Evolutionary conservation across 345 rosid species (phyloP).

Genomic region (Corchorus olitorius): DNA sequence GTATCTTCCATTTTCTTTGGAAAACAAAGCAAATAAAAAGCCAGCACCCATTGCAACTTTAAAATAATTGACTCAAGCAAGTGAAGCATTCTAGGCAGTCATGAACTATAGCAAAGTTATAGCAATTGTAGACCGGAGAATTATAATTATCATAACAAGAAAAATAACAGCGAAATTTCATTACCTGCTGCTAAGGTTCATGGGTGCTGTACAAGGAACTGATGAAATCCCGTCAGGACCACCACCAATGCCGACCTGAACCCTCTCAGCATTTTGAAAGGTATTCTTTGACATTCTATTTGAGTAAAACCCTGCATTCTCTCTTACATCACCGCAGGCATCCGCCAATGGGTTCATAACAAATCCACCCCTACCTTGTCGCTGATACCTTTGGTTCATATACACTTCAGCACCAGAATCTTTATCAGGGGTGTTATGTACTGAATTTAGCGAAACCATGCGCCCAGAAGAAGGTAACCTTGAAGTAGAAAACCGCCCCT

Average conservation of each 20-base stretch:
- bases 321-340: conserved; percentile 28
- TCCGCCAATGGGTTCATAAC: conserved; percentile 25
- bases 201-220: conserved; percentile 28
- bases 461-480: conserved; percentile 42
- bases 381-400: conserved; percentile 35
- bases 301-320: conserved; percentile 34
- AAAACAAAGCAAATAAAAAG: background rate
- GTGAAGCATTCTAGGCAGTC: background rate
- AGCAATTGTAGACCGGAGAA: background rate
- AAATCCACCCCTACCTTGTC: conserved; percentile 27
- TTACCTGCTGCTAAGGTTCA: conserved; percentile 47
- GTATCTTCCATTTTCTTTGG: background rate
- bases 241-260: conserved; percentile 31
- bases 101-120: background rate
- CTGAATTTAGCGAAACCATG: conserved; percentile 29
- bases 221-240: conserved; percentile 32
- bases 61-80: background rate
- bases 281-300: conserved; percentile 36
- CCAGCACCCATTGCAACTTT: background rate
- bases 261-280: conserved; percentile 30
- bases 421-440: conserved; percentile 18
- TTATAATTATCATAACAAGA: background rate
- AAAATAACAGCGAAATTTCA: background rate
- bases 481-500: conserved; percentile 45
- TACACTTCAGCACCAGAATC: conserved; percentile 31